Evolutionary conservation across 1,284 basidiomycete genomes (phyloP), one percentile per base, ranked within the genome.

Genomic region (Puccinia triticina): DNA sequence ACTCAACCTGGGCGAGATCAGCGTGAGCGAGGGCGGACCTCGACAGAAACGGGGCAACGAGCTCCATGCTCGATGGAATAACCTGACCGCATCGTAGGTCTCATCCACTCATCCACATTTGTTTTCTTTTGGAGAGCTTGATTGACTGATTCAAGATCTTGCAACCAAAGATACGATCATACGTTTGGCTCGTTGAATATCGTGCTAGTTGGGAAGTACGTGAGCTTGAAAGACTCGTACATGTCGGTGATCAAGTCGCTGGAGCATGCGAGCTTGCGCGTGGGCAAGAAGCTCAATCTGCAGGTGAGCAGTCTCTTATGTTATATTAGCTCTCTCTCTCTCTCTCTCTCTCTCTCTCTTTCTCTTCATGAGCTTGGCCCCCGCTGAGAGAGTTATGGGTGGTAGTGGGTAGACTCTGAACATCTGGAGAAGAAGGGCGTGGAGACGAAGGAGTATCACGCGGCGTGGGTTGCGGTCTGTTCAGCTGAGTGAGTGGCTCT

Each of bases 201-300:
- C 83, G 95, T 94, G 29, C 89, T 99, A 55, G 95, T 99, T 29
- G 96, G 96, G 76, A 99, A 99, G 88, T 99, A 99, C 89, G 98
- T 95, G 8, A 92, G 95, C 83, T 89, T 99, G 76, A 94, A 96
- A 88, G 96, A 99, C 88, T 98, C 95, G 53, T 99, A 99, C 88
- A 98, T 98, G 94, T 95, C 93, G 53, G 97, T 99, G 77, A 93
- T 93, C 86, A 99, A 99, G 89, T 92, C 97, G 37, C 90, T 99
- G 61, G 96, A 99, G 88, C 96, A 99, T 88, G 95, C 96, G 7
- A 94, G 95, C 0, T 94, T 99, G 89, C 91, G 94, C 73, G 93
- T 96, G 84, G 92, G 92, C 83, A 90, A 94, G 83, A 96, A 94
- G 87, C 90, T 98, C 61, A 89, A 90, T 81, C 89, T 97, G 40